phyloP scores from a whole-genome alignment of 1,284 basidiomycete genomes.

The Porodaedalea pini region DNA sequence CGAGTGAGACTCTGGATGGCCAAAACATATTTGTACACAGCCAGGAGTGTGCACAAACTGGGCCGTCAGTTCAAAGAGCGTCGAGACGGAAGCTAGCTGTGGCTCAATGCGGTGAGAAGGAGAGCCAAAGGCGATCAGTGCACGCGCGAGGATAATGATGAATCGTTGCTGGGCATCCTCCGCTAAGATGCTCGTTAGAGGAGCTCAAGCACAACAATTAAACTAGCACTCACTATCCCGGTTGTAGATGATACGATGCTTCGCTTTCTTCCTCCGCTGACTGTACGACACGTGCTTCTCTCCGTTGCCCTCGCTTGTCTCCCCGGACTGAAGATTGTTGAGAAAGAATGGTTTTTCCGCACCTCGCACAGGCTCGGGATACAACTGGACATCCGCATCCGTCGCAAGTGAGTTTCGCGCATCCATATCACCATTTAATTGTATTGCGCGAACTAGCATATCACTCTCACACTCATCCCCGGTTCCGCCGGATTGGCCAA shows the following conservation, averaged over 20 bases:
- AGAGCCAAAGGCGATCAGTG: conserved; percentile 68
- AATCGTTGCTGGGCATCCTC: conserved; percentile 58
- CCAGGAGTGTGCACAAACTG: conserved; percentile 79
- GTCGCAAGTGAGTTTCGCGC: neutral
- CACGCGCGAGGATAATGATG: conserved; percentile 58
- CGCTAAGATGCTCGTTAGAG: conserved; percentile 32
- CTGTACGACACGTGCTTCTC: conserved; percentile 2
- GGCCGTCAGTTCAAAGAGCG: conserved; percentile 79
- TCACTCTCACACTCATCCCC: neutral
- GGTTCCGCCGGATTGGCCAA: neutral
- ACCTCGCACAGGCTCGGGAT: neutral
- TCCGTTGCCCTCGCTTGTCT: neutral
- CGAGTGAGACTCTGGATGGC: conserved; percentile 71
- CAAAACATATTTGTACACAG: conserved; percentile 81
- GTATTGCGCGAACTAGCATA: conserved; percentile 11
- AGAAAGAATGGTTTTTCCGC: conserved; percentile 8
- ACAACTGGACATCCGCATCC: conserved; percentile 13
- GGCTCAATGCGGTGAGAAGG: conserved; percentile 70
- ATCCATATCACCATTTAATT: conserved; percentile 4
- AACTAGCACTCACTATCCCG: conserved; percentile 14
- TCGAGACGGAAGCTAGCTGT: conserved; percentile 68
- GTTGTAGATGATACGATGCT: conserved; percentile 15
- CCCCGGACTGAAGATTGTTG: neutral
- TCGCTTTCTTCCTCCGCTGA: conserved; percentile 11
- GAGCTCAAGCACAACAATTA: neutral